Evolutionary conservation across 805 yeast species (phyloP).

Genomic region (Isabelozyma pseudorhagii): DNA sequence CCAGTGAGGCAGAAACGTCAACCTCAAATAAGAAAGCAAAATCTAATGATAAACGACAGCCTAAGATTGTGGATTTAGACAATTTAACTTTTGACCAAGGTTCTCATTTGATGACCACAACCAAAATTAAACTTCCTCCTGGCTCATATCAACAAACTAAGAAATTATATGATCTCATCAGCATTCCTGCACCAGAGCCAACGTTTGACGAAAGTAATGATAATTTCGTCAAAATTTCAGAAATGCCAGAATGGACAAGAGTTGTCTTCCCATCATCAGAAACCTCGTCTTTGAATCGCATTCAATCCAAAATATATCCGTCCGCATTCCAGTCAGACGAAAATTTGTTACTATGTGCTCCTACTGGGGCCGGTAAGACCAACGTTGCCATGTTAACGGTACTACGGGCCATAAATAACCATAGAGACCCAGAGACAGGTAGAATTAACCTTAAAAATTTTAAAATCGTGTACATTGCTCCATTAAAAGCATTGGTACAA

Average conservation of each 20-base stretch:
- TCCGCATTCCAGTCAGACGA: slow-evolving; percentile 69
- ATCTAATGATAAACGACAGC: slow-evolving; percentile 24
- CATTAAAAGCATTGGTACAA: slow-evolving; percentile 90
- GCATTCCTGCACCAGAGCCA: slow-evolving; percentile 66
- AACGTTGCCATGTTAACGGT: slow-evolving; percentile 90
- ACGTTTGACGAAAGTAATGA: slow-evolving; percentile 39
- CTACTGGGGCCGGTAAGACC: slow-evolving; percentile 98
- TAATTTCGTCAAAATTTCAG: slow-evolving; percentile 52
- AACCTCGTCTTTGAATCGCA: slow-evolving; percentile 65
- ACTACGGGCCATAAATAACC: slow-evolving; percentile 57
- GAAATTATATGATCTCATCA: slow-evolving; percentile 80
- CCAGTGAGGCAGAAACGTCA: slow-evolving; percentile 1
- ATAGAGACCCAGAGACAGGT: slow-evolving; percentile 44
- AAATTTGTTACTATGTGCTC: slow-evolving; percentile 87
- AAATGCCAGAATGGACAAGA: slow-evolving; percentile 81
- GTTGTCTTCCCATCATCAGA: slow-evolving; percentile 68
- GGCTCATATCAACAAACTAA: slow-evolving; percentile 79
- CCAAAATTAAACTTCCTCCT: slow-evolving; percentile 71
- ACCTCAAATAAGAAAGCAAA: slow-evolving; percentile 5
- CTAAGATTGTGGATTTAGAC: slow-evolving; percentile 61
- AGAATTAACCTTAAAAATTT: slow-evolving; percentile 52
- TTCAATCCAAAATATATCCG: slow-evolving; percentile 82
- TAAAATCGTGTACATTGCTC: slow-evolving; percentile 87
- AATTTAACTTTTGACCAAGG: slow-evolving; percentile 70
- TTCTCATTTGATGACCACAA: slow-evolving; percentile 59